These are phyloP conservation scores for Asterochloris erici DNA, from an alignment of 139 green algal genomes.

Conservation along the genomic window DNA sequence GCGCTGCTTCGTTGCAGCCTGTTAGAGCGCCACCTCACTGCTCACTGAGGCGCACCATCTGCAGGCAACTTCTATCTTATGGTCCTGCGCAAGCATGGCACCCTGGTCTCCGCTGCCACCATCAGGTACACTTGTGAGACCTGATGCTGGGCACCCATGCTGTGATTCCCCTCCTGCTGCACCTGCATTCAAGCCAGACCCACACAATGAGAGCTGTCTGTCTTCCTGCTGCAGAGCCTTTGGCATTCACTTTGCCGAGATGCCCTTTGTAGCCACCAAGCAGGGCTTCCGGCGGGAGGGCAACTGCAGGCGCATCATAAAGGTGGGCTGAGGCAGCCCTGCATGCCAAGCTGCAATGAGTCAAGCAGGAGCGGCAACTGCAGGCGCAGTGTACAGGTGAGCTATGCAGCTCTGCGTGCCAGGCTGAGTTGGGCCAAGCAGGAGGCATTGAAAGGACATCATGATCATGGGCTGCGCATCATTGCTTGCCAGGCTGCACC, in stretches of 20 bases:
- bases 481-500: no score
- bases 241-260: constrained; percentile 51
- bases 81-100: constrained; percentile 47
- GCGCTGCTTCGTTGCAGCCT: neutral
- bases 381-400: no score
- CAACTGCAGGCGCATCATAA: constrained; percentile 58
- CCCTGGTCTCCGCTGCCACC: constrained; percentile 50
- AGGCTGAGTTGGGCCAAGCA: no score
- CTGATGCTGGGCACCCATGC: neutral
- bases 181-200: neutral
- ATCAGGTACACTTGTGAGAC: constrained; percentile 31
- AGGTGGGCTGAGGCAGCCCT: constrained; percentile 19
- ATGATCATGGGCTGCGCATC: no score
- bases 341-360: neutral
- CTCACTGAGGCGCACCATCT: neutral
- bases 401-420: no score
- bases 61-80: constrained; percentile 56
- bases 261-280: constrained; percentile 67
- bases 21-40: neutral
- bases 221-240: constrained; percentile 33
- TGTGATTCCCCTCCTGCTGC: neutral
- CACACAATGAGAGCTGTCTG: neutral
- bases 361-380: no score
- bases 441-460: no score
- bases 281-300: constrained; percentile 54